Evolutionary conservation across 768 basidiomycete genomes (phyloP).

Genomic region (Tremella fuciformis): DNA sequence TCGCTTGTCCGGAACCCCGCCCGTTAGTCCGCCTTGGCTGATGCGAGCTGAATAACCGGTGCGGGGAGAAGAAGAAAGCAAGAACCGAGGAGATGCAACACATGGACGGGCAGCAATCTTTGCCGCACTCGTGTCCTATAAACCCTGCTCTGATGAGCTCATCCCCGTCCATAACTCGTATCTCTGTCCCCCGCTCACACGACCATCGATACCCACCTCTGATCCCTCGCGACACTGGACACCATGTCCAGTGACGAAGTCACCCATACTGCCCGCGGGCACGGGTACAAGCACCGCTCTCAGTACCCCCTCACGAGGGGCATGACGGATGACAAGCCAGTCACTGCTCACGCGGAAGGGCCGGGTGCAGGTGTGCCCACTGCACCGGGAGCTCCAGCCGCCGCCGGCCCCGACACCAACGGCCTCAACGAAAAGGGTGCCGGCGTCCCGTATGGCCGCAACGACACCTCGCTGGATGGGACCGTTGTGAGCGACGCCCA

Average conservation of each 20-base stretch:
- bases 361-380: not conserved
- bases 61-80: too few species aligned
- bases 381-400: not conserved
- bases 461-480: conserved; percentile 8
- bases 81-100: too few species aligned
- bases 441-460: not conserved
- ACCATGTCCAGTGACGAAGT: conserved; percentile 8
- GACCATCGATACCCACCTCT: too few species aligned
- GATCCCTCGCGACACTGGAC: not conserved
- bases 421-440: not conserved
- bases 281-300: conserved; percentile 13
- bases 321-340: conserved; percentile 21
- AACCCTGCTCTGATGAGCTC: too few species aligned
- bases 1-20: too few species aligned
- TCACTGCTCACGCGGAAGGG: conserved; percentile 4
- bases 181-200: too few species aligned
- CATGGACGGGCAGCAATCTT: too few species aligned
- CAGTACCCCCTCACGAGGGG: conserved; percentile 18
- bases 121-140: too few species aligned
- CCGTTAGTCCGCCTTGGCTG: too few species aligned
- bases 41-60: too few species aligned
- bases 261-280: conserved; percentile 11
- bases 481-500: not conserved
- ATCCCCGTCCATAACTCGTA: too few species aligned
- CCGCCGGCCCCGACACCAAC: not conserved